Evolutionary conservation across 176 grass and related monocot genomes (phyloP).

Genomic region (Poa annua): DNA sequence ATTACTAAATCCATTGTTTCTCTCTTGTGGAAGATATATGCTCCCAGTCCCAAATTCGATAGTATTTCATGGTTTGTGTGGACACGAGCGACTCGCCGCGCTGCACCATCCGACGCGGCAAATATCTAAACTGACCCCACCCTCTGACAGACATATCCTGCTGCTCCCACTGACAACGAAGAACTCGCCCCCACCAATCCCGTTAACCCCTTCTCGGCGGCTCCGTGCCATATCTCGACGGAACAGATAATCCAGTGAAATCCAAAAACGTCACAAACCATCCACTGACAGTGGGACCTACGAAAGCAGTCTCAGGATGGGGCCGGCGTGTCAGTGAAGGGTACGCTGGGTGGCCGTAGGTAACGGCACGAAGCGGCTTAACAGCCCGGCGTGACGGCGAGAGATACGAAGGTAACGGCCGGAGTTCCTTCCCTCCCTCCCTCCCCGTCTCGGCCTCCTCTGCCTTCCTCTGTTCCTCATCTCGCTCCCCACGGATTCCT

Average conservation of each 20-base stretch:
- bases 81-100: constrained; percentile 24
- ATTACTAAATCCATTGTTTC: not conserved
- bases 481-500: constrained; percentile 42
- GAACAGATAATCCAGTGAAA: constrained; percentile 43
- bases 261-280: rapidly evolving
- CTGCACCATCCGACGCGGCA: constrained; percentile 51
- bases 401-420: constrained; percentile 28
- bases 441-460: constrained; percentile 30
- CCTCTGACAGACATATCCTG: constrained; percentile 11
- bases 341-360: not conserved
- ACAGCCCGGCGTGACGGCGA: constrained; percentile 53
- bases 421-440: constrained; percentile 13
- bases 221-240: constrained; percentile 27
- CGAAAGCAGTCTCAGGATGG: rapidly evolving
- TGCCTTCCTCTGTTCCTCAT: constrained; percentile 43
- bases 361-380: not conserved
- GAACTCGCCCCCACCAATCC: constrained; percentile 23
- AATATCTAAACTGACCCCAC: constrained; percentile 46
- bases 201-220: not conserved
- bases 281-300: not conserved
- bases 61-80: constrained; percentile 34
- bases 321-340: not conserved
- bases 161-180: constrained; percentile 38
- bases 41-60: constrained; percentile 28
- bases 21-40: not conserved